A percentile compares a stretch with the other conserved stretches of the same genome.
phyloP scores from a whole-genome alignment of 2,329 filamentous ascomycete species.

The Pestalotiopsis sp. region DNA sequence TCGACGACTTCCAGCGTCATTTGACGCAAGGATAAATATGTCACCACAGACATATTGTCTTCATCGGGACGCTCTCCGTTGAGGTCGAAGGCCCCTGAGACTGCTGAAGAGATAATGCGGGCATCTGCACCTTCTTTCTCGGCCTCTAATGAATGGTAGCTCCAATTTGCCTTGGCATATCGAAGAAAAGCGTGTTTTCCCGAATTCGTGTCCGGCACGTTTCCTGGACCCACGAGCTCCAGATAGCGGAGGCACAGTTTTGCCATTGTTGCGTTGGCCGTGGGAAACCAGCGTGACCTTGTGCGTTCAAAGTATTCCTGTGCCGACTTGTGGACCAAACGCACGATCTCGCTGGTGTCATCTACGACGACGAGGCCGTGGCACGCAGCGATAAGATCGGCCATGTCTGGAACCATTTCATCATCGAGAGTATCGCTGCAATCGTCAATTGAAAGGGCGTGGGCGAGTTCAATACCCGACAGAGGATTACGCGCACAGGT shows the following conservation, averaged over 20 bases:
- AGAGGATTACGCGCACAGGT: slow-evolving; percentile 37
- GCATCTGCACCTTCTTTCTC: not conserved
- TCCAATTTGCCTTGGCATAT: not conserved
- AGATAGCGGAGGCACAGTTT: slow-evolving; percentile 39
- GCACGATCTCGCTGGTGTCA: slow-evolving; percentile 10
- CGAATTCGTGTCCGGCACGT: not conserved
- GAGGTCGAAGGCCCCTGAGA: not conserved
- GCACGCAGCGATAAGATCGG: not conserved
- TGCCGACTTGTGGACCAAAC: slow-evolving; percentile 48
- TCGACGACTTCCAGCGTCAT: not conserved
- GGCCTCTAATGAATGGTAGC: not conserved
- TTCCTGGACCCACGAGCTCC: not conserved
- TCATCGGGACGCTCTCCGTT: not conserved
- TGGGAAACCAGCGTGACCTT: slow-evolving; percentile 30
- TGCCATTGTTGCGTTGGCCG: slow-evolving; percentile 30
- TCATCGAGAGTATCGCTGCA: slow-evolving; percentile 29
- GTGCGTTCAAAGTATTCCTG: slow-evolving; percentile 45
- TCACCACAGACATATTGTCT: not conserved
- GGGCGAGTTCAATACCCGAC: slow-evolving; percentile 35
- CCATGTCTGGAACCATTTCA: slow-evolving; percentile 29
- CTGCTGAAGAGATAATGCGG: not conserved
- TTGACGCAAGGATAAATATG: not conserved
- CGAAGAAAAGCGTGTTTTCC: not conserved
- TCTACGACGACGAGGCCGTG: slow-evolving; percentile 41
- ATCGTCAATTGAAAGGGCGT: slow-evolving; percentile 41